phyloP scores from a whole-genome alignment of 2,329 filamentous ascomycete genomes.

The Exophiala mesophila region DNA sequence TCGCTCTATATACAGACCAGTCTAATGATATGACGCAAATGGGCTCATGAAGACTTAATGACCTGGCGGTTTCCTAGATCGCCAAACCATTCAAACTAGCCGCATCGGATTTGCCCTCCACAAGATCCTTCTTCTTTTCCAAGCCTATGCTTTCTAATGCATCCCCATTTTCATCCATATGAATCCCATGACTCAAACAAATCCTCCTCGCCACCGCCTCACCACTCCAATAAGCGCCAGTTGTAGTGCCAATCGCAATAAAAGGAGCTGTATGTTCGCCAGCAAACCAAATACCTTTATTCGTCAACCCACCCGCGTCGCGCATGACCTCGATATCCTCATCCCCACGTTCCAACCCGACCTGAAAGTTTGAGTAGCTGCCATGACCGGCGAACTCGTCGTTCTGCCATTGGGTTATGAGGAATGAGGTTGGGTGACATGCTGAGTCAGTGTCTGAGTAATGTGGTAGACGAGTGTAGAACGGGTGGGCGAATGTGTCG shows the following conservation, averaged over 20 bases:
- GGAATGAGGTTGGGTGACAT: slow-evolving; percentile 59
- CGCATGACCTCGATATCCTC: slow-evolving; percentile 62
- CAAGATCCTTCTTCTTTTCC: slow-evolving; percentile 9
- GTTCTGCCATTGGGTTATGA: slow-evolving; percentile 71
- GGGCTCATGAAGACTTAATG: background rate
- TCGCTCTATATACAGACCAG: no score
- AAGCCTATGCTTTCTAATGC: background rate
- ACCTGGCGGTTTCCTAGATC: slow-evolving; percentile 23
- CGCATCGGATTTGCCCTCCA: slow-evolving; percentile 6
- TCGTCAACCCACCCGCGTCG: slow-evolving; percentile 37
- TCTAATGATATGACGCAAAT: no score
- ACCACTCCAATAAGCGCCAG: slow-evolving; percentile 88
- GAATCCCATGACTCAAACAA: slow-evolving; percentile 16
- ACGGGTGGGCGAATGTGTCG: slow-evolving; percentile 66
- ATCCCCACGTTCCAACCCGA: slow-evolving; percentile 66
- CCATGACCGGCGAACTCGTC: slow-evolving; percentile 78
- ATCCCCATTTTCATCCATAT: slow-evolving; percentile 4
- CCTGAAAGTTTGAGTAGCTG: slow-evolving; percentile 80
- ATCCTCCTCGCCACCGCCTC: slow-evolving; percentile 65
- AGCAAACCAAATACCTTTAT: slow-evolving; percentile 71
- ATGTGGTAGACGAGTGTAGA: slow-evolving; percentile 68
- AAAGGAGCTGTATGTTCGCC: slow-evolving; percentile 90
- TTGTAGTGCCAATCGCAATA: slow-evolving; percentile 79
- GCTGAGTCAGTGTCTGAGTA: slow-evolving; percentile 51
- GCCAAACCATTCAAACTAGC: slow-evolving; percentile 18